These are phyloP conservation scores for Zygotorulaspora florentina DNA, from an alignment of 805 yeast species.

Conservation along the genomic window DNA sequence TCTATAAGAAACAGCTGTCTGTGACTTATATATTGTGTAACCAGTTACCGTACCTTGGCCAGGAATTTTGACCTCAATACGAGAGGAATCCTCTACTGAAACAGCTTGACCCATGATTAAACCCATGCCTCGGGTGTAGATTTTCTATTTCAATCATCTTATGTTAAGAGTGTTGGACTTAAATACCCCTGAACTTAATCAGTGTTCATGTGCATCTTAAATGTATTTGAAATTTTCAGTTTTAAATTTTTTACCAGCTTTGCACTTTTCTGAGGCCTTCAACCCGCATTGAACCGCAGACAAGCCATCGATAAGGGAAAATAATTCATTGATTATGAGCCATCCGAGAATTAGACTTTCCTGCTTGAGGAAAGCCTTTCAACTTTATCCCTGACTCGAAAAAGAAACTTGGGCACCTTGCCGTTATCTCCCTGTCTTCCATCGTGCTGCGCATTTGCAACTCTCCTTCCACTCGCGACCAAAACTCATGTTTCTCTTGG, in stretches of 20 bases:
- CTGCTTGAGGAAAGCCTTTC: slow-evolving; percentile 60
- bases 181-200: slow-evolving; percentile 39
- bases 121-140: neutral
- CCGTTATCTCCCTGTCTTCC: too few relatives aligned
- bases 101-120: slow-evolving; percentile 15
- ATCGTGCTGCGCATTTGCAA: too few relatives aligned
- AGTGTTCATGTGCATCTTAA: slow-evolving; percentile 51
- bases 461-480: too few relatives aligned
- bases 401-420: too few relatives aligned
- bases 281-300: slow-evolving; percentile 44
- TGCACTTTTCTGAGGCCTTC: too few relatives aligned
- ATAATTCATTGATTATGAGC: slow-evolving; percentile 41
- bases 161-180: slow-evolving; percentile 8
- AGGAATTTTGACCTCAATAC: slow-evolving; percentile 18
- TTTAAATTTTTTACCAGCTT: too few relatives aligned
- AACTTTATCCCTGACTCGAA: too few relatives aligned
- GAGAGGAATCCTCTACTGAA: slow-evolving; percentile 13
- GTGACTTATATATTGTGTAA: slow-evolving; percentile 12
- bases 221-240: too few relatives aligned
- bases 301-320: slow-evolving; percentile 41
- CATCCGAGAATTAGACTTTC: slow-evolving; percentile 42
- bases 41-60: slow-evolving; percentile 33
- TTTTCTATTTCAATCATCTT: neutral
- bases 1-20: slow-evolving; percentile 21
- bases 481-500: too few relatives aligned